Evolutionary conservation across 257 asterid genomes (phyloP).

Genomic region (Przewalskia tangutica): DNA sequence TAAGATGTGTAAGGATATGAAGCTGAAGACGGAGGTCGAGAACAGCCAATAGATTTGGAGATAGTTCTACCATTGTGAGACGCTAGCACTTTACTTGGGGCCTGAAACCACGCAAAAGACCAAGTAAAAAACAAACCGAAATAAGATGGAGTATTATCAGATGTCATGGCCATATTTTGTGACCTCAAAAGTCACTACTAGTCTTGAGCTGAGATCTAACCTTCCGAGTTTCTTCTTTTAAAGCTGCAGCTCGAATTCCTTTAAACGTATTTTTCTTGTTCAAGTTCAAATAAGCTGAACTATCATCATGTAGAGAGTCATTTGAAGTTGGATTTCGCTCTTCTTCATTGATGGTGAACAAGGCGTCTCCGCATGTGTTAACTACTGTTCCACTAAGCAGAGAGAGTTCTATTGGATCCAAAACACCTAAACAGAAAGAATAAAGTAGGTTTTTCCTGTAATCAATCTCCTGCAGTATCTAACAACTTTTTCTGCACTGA

Average conservation of each 20-base stretch:
- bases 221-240: constrained; percentile 19
- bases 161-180: constrained; percentile 13
- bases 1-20: constrained; percentile 60
- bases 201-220: constrained; percentile 10
- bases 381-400: constrained; percentile 47
- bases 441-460: not conserved
- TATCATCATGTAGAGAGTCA: constrained; percentile 12
- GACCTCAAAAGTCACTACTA: not conserved
- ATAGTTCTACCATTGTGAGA: constrained; percentile 28
- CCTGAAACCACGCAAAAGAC: constrained; percentile 24
- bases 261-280: constrained; percentile 17
- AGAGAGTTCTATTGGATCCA: constrained; percentile 82
- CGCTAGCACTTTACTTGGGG: constrained; percentile 25
- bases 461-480: not conserved
- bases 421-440: constrained; percentile 43
- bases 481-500: not conserved
- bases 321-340: constrained; percentile 13
- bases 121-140: constrained; percentile 8
- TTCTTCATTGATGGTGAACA: constrained; percentile 33
- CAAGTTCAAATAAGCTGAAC: constrained; percentile 13
- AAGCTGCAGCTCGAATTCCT: constrained; percentile 18
- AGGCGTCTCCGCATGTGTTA: constrained; percentile 31
- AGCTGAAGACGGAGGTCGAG: constrained; percentile 46
- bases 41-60: constrained; percentile 32
- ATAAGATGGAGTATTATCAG: constrained; percentile 18